Evolutionary conservation across 495 filamentous ascomycete species (phyloP).

Genomic region (Annulohypoxylon maeteangense): DNA sequence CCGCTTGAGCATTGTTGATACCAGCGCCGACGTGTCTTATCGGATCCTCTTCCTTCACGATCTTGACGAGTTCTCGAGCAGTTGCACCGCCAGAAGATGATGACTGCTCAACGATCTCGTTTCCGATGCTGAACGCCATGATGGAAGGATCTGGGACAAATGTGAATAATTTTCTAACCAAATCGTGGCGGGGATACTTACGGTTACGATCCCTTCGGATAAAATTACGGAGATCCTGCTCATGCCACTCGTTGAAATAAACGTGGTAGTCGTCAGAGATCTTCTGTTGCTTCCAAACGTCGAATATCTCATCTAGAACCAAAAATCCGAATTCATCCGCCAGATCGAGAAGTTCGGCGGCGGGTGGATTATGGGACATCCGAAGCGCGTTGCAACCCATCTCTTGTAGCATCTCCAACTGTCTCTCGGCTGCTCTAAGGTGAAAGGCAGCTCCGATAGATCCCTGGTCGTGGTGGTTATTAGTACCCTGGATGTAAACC

Average conservation of each 20-base stretch:
- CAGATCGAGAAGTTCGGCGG: constrained; percentile 65
- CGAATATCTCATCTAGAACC: constrained; percentile 65
- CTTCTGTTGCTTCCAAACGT: constrained; percentile 57
- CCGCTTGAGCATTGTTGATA: constrained; percentile 53
- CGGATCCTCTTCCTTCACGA: constrained; percentile 53
- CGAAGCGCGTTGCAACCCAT: constrained; percentile 62
- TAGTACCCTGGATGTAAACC: constrained; percentile 54
- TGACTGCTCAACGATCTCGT: constrained; percentile 58
- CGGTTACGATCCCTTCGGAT: constrained; percentile 62
- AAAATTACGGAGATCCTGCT: constrained; percentile 59
- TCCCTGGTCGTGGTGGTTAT: constrained; percentile 62
- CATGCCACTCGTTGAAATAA: constrained; percentile 60
- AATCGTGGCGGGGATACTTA: neutral
- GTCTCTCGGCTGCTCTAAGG: constrained; percentile 55
- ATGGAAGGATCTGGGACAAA: constrained; percentile 53
- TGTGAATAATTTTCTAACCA: neutral
- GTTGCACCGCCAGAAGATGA: constrained; percentile 42
- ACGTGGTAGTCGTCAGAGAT: constrained; percentile 58
- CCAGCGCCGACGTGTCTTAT: constrained; percentile 53
- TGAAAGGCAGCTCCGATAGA: constrained; percentile 60
- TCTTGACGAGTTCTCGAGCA: constrained; percentile 47
- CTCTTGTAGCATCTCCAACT: constrained; percentile 57
- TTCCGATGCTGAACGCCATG: constrained; percentile 60
- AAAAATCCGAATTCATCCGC: constrained; percentile 68
- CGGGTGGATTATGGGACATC: constrained; percentile 62